Evolutionary conservation across 129 eudicot species (phyloP).

Genomic region (Ambrosia trifida): DNA sequence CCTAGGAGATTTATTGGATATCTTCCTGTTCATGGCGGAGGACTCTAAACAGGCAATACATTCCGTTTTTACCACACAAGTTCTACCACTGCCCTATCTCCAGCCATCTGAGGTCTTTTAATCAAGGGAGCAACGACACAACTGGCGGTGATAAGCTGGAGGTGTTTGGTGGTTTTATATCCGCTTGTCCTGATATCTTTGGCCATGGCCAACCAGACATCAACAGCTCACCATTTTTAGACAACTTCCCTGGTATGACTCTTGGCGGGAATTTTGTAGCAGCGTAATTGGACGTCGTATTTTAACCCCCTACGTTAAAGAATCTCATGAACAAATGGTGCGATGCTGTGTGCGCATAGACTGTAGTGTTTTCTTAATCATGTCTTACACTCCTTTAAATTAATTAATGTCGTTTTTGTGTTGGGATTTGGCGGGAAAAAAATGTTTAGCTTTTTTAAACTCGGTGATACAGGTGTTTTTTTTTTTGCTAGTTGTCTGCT

Average conservation of each 20-base stretch:
- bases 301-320: constrained; percentile 32
- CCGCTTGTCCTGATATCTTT: constrained; percentile 71
- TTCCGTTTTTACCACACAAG: constrained; percentile 64
- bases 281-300: constrained; percentile 74
- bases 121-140: constrained; percentile 20
- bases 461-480: neutral
- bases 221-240: constrained; percentile 75
- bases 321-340: constrained; percentile 31
- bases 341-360: constrained; percentile 52
- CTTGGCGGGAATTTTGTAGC: constrained; percentile 67
- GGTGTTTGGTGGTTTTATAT: constrained; percentile 75
- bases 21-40: constrained; percentile 19
- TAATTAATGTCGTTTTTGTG: constrained; percentile 13
- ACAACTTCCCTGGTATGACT: constrained; percentile 64
- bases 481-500: constrained; percentile 7
- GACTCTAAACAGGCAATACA: constrained; percentile 63
- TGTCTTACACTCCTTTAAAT: constrained; percentile 54
- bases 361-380: constrained; percentile 59
- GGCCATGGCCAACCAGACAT: constrained; percentile 46
- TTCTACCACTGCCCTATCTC: constrained; percentile 40
- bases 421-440: neutral
- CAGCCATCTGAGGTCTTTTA: constrained; percentile 34
- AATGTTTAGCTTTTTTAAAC: neutral
- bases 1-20: no score
- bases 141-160: constrained; percentile 19